Evolutionary conservation across 768 basidiomycete species (phyloP), one percentile per base, ranked within the genome.

Genomic region (Boletus rufocinnamomeus): DNA sequence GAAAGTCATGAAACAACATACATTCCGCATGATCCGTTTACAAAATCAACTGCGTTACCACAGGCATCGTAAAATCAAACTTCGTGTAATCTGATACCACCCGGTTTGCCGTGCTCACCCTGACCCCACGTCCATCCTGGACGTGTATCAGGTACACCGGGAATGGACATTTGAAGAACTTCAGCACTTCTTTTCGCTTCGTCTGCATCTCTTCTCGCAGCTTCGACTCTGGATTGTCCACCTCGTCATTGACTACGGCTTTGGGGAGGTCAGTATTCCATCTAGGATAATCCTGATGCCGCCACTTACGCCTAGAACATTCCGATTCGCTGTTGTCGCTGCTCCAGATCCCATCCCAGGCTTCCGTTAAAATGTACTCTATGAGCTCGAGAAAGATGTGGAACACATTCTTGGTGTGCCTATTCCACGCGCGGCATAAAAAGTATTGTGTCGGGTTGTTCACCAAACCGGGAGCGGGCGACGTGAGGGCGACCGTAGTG

Each of bases 381-480:
- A 66, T 41, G n/a, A 69, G n/a, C 11, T 64, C 64, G 21, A 58
- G 25, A 2, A 69, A 40, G 25, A 69, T 58, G 4, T 56, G 52
- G 25, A 69, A 63, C 48, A 62, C 59, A 19, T 55, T 64, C 0
- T 49, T 45, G 3, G 67, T 47, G 21, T 52, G 45, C 52, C 50
- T 60, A 34, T 59, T 52, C 69, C 69, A 71, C 3, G 50, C 38
- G n/a, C 68, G 64, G 30, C 69, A 70, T 10, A 69, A 25, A 47
- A 60, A 64, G 47, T 63, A 66, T 10, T 61, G 50, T 16, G 11
- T 57, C 37, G 66, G 54, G 11, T 44, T 11, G 4, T 28, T 9
- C 50, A 27, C 1, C 49, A 68, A 38, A 34, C 43, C 8, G 1
- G 51, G 7, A 0, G 21, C 13, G 2, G 6, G 58, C 34, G 59